phyloP scores from a whole-genome alignment of 352 stramenopile species.

The Phytophthora pini region DNA sequence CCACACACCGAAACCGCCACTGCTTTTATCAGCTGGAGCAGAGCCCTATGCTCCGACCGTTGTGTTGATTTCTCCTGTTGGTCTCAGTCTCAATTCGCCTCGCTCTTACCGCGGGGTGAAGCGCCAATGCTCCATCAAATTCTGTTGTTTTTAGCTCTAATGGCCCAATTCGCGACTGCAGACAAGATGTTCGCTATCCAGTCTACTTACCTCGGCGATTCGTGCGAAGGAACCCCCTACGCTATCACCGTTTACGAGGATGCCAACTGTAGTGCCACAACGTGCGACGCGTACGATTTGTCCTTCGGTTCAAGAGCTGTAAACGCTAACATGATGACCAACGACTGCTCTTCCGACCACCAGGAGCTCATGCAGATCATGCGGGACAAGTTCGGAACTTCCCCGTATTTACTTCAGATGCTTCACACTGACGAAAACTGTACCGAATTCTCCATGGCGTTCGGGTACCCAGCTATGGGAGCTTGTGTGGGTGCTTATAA shows the following conservation, averaged over 20 bases:
- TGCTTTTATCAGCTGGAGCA: not conserved
- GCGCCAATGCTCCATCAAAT: slow-evolving; percentile 1
- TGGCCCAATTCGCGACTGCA: not conserved
- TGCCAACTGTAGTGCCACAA: slow-evolving; percentile 16
- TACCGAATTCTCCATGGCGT: slow-evolving; percentile 25
- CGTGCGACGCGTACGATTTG: slow-evolving; percentile 18
- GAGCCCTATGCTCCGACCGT: not conserved
- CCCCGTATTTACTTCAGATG: slow-evolving; percentile 30
- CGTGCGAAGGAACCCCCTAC: slow-evolving; percentile 25
- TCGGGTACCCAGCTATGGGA: slow-evolving; percentile 26
- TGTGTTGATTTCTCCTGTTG: not conserved
- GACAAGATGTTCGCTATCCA: slow-evolving; percentile 24
- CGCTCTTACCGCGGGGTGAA: not conserved
- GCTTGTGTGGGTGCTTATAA: slow-evolving; percentile 36
- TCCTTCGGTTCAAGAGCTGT: slow-evolving; percentile 17
- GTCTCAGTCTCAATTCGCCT: slow-evolving; percentile 14
- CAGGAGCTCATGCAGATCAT: slow-evolving; percentile 17
- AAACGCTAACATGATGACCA: slow-evolving; percentile 36
- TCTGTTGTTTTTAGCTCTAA: not conserved
- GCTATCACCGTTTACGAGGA: slow-evolving; percentile 19
- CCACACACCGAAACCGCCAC: slow-evolving; percentile 8
- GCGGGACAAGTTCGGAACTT: slow-evolving; percentile 30
- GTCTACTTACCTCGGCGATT: slow-evolving; percentile 26
- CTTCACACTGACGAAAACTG: slow-evolving; percentile 29
- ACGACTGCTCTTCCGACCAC: slow-evolving; percentile 25